These are phyloP conservation scores for Skeletonema potamos DNA, from an alignment of 108 stramenopile genomes.

Conservation along the genomic window DNA sequence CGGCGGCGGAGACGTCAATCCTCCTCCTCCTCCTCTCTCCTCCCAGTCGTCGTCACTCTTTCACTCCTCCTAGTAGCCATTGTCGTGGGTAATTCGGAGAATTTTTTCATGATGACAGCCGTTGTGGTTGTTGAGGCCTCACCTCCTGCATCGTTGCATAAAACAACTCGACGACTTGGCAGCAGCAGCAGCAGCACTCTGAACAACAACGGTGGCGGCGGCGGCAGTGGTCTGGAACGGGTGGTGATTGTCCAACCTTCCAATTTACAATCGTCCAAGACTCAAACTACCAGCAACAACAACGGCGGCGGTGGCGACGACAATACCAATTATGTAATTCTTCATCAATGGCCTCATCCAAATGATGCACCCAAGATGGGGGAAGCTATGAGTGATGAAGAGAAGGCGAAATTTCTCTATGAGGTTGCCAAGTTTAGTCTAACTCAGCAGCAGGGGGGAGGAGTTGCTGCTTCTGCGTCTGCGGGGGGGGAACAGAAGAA, in stretches of 20 bases:
- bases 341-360: too few relatives aligned
- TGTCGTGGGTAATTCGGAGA: neutral
- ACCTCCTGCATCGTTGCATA: neutral
- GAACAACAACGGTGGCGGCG: neutral
- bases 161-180: neutral
- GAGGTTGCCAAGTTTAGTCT: neutral
- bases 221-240: neutral
- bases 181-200: neutral
- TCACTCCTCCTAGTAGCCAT: neutral
- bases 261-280: neutral
- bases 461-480: too few relatives aligned
- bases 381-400: neutral
- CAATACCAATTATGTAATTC: too few relatives aligned
- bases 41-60: neutral
- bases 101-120: neutral
- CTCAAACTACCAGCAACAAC: neutral
- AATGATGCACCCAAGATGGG: neutral
- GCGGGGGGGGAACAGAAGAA: neutral
- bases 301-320: too few relatives aligned
- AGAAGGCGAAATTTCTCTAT: neutral
- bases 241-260: neutral
- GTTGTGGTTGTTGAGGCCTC: neutral
- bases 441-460: neutral
- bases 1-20: neutral
- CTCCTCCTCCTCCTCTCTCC: neutral